These are phyloP conservation scores for Fusarium nelsonii DNA, from an alignment of 2,329 filamentous ascomycete genomes.

Conservation along the genomic window DNA sequence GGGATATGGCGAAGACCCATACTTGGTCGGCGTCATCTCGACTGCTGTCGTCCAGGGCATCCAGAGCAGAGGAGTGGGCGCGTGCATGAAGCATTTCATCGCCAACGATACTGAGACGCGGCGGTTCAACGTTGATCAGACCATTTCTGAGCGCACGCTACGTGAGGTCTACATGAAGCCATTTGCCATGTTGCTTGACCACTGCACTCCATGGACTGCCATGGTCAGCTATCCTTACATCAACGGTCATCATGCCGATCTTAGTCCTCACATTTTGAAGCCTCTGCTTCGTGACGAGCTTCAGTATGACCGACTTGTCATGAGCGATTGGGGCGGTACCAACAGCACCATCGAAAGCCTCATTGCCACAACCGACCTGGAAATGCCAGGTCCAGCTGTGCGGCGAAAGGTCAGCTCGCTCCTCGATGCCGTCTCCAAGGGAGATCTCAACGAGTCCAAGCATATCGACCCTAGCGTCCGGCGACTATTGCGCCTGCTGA, in stretches of 20 bases:
- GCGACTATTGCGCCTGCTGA: too few relatives aligned
- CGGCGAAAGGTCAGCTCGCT: too few relatives aligned
- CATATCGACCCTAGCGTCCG: too few relatives aligned
- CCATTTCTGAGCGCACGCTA: slow-evolving; percentile 19
- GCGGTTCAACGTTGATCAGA: slow-evolving; percentile 32
- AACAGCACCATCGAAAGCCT: slow-evolving; percentile 46
- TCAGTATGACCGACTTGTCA: slow-evolving; percentile 51
- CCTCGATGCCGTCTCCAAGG: too few relatives aligned
- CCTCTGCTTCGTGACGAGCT: slow-evolving; percentile 55
- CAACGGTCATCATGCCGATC: slow-evolving; percentile 54
- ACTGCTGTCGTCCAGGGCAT: slow-evolving; percentile 50
- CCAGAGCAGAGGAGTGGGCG: slow-evolving; percentile 53
- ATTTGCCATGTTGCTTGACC: slow-evolving; percentile 54
- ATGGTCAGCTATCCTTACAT: slow-evolving; percentile 51
- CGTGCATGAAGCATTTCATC: slow-evolving; percentile 57
- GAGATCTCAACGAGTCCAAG: too few relatives aligned
- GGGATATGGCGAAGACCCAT: slow-evolving; percentile 57
- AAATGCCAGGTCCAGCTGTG: slow-evolving; percentile 55
- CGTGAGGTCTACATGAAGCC: slow-evolving; percentile 49
- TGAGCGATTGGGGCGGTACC: slow-evolving; percentile 53
- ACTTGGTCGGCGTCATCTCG: slow-evolving; percentile 54
- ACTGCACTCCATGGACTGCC: slow-evolving; percentile 53
- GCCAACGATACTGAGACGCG: slow-evolving; percentile 53
- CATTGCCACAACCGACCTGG: slow-evolving; percentile 47
- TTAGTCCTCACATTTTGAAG: slow-evolving; percentile 23